Conservation (phyloP, 2,329 filamentous ascomycete genomes). For the Celoporthe dispersa region DNA sequence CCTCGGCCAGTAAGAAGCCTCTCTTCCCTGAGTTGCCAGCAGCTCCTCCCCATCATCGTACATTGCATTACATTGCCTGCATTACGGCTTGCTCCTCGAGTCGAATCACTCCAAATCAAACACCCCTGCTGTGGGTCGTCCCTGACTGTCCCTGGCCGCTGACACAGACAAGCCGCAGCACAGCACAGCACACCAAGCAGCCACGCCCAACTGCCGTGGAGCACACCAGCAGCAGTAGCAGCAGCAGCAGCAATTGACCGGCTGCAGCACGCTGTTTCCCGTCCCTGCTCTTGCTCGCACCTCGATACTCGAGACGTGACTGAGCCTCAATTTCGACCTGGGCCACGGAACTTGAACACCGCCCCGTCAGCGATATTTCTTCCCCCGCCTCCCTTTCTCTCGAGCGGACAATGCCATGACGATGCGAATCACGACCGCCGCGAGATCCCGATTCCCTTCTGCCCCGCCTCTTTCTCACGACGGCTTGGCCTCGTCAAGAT, state of each 20-base stretch:
- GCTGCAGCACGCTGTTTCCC: constrained; percentile 2
- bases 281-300: constrained; percentile 12
- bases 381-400: too few species aligned
- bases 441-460: constrained; percentile 39
- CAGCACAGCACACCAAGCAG: not conserved
- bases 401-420: constrained; percentile 41
- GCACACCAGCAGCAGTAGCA: constrained; percentile 24
- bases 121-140: constrained; percentile 24
- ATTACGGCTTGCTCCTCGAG: constrained; percentile 22
- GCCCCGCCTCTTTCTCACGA: constrained; percentile 35
- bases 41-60: constrained; percentile 27
- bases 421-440: constrained; percentile 43
- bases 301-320: not conserved
- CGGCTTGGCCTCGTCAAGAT: constrained; percentile 39
- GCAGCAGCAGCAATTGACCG: constrained; percentile 8
- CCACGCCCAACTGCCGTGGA: constrained; percentile 14
- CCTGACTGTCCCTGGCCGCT: constrained; percentile 24
- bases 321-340: not conserved
- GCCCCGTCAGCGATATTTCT: not conserved
- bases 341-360: constrained; percentile 7
- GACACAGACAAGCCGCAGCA: constrained; percentile 31
- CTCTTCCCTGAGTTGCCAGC: constrained; percentile 21
- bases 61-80: constrained; percentile 30
- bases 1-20: constrained; percentile 26
- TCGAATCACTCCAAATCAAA: constrained; percentile 13